phyloP scores from a whole-genome alignment of 495 filamentous ascomycete species.

The Elasticomyces elasticus region DNA sequence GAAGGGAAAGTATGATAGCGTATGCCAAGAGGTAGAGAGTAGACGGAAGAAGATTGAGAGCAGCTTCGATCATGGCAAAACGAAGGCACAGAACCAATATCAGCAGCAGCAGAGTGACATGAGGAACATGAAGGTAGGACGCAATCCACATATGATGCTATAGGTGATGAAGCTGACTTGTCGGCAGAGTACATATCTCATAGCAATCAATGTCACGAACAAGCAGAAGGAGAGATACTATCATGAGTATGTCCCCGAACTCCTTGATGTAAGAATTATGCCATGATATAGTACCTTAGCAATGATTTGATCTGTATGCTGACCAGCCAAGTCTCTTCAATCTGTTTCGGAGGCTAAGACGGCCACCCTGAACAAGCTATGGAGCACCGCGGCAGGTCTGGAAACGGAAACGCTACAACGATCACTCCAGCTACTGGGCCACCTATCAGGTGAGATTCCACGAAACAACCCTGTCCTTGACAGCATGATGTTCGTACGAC shows the following conservation, averaged over 20 bases:
- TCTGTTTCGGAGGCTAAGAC: constrained; percentile 85
- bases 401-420: constrained; percentile 62
- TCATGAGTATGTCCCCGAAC: constrained; percentile 87
- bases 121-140: constrained; percentile 76
- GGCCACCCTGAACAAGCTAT: constrained; percentile 70
- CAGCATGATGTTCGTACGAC: constrained; percentile 91
- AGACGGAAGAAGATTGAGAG: constrained; percentile 89
- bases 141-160: background rate
- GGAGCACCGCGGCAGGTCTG: constrained; percentile 68
- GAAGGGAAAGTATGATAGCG: constrained; percentile 85
- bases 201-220: constrained; percentile 91
- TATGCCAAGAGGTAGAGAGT: constrained; percentile 90
- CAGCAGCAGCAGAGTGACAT: constrained; percentile 86
- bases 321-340: constrained; percentile 54
- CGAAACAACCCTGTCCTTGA: constrained; percentile 83
- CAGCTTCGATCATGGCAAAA: constrained; percentile 70
- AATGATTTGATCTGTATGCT: constrained; percentile 8
- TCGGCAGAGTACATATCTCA: constrained; percentile 78
- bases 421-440: constrained; percentile 58
- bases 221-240: constrained; percentile 94
- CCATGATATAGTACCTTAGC: background rate
- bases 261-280: constrained; percentile 63
- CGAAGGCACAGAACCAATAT: constrained; percentile 79
- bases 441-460: constrained; percentile 68
- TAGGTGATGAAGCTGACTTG: background rate